Conservation (phyloP, 345 rosid genomes). For the Ricinus communis region DNA sequence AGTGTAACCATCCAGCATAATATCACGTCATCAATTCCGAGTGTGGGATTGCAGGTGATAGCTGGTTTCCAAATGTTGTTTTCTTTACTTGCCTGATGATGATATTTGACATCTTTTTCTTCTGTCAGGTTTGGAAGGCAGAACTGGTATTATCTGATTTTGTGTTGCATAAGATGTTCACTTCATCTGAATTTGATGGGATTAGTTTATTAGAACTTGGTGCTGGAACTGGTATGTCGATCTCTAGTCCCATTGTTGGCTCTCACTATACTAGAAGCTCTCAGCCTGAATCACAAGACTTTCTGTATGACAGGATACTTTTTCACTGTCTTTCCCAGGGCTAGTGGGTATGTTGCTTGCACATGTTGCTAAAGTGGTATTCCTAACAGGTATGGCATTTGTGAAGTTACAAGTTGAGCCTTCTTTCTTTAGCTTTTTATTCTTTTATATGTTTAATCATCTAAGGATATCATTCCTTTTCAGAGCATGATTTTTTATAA, state of each 20-base stretch:
- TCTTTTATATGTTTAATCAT: not conserved
- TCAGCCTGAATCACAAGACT: constrained; percentile 10
- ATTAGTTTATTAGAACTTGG: constrained; percentile 68
- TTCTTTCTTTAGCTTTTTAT: not conserved
- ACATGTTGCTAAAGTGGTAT: constrained; percentile 59
- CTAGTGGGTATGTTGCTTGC: constrained; percentile 74
- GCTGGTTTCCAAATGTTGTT: constrained; percentile 8
- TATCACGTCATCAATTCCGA: constrained; percentile 70
- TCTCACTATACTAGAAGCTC: not conserved
- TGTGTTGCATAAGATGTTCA: constrained; percentile 65
- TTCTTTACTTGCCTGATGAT: not conserved
- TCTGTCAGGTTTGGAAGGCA: constrained; percentile 84
- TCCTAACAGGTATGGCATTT: constrained; percentile 59
- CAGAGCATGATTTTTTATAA: not conserved
- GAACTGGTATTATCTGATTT: constrained; percentile 73
- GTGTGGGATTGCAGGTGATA: constrained; percentile 80
- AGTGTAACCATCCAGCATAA: constrained; percentile 58
- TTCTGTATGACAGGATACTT: constrained; percentile 23
- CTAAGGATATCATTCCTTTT: not conserved
- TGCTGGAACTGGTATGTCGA: constrained; percentile 76
- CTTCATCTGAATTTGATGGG: constrained; percentile 58
- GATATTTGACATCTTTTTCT: constrained; percentile 6
- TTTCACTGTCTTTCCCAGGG: constrained; percentile 45
- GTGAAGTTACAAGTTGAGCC: not conserved
- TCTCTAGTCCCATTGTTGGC: constrained; percentile 2